phyloP scores from a whole-genome alignment of 305 asterid genomes.

The Withania somnifera region DNA sequence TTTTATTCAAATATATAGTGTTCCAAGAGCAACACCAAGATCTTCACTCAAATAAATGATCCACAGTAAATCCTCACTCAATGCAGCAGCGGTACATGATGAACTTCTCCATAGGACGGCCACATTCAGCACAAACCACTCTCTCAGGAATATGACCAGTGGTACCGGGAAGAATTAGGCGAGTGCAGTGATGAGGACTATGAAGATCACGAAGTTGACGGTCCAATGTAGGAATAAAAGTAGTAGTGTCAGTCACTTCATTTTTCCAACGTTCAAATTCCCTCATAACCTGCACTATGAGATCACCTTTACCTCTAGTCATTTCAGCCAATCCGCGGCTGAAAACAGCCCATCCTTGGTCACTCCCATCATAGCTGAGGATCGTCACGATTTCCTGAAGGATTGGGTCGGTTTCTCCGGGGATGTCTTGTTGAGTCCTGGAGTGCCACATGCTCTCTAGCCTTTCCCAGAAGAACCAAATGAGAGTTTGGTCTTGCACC shows the following conservation, averaged over 20 bases:
- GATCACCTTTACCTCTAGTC: constrained; percentile 36
- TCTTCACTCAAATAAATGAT: background rate
- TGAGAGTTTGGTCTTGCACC: constrained; percentile 26
- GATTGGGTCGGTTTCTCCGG: constrained; percentile 41
- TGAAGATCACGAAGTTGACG: constrained; percentile 30
- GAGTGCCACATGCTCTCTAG: constrained; percentile 95
- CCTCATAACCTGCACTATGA: constrained; percentile 26
- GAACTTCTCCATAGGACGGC: constrained; percentile 67
- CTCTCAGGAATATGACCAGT: constrained; percentile 51
- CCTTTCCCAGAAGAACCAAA: constrained; percentile 86
- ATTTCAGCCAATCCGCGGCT: constrained; percentile 46
- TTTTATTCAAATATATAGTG: background rate
- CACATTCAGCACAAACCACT: constrained; percentile 73
- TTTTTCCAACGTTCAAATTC: constrained; percentile 29
- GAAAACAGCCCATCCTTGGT: constrained; percentile 81
- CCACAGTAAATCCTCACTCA: constrained; percentile 5
- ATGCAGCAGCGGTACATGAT: constrained; percentile 87
- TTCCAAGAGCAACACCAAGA: background rate
- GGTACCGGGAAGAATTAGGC: constrained; percentile 52
- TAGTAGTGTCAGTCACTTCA: constrained; percentile 29
- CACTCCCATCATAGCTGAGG: constrained; percentile 62
- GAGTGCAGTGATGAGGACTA: constrained; percentile 53
- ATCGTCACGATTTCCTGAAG: constrained; percentile 57
- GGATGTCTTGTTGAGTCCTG: constrained; percentile 50
- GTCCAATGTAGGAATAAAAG: constrained; percentile 39